Base-by-base conservation (phyloP, 1,284 basidiomycete genomes). In the Pisolithus thermaeus region DNA sequence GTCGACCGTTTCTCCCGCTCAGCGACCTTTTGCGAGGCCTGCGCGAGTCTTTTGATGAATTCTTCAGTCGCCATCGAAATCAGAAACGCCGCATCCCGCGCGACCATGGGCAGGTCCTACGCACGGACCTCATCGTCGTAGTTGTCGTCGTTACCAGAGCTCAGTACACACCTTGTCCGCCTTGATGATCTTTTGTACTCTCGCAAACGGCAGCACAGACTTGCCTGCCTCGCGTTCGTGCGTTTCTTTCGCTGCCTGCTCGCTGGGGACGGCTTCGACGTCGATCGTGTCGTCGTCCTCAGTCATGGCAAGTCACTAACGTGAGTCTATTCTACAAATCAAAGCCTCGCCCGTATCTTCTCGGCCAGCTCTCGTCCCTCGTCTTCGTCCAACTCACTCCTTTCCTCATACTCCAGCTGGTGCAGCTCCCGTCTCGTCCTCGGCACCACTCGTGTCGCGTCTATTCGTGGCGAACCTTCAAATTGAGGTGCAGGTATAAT, bases 61-160 rank as follows among this genome's bases (percentile, higher is more conserved):
- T 87, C 83, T 63, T 91, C 88, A 39, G 89, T 80, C 3, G 88
- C 88, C 38, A 88, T 68, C 23, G 87, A 83, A 50, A 91, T 84
- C 23, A 87, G 66, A 57, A 86, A 79, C 0, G 80, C 79, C 9
- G 87, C 88, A 49, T 91, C 87, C 61, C 75, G 81, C 8, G 85
- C 80, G 4, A 90, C 73, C 43, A 81, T 81, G 0, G 84, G 81
- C 49, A 91, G 76, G 38, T 90, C 88, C 87, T 90, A 47, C 12
- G 20, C 32, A 38, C 37, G 23, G 12, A 43, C 22, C 20, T 20
- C 40, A 37, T 36, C 20, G 43, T 20, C 32, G 25, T 45, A 12
- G 41, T 18, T 5, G 41, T 47, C 36, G 30, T 5, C 47, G 16
- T 14, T 8, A 4, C 22, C 35, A 8, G 16, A 52, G 47, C 8